A percentile compares a stretch with the other conserved stretches of the same genome.
Conservation (phyloP, 169 alveolate species). For the Cryptosporidium ryanae region DNA sequence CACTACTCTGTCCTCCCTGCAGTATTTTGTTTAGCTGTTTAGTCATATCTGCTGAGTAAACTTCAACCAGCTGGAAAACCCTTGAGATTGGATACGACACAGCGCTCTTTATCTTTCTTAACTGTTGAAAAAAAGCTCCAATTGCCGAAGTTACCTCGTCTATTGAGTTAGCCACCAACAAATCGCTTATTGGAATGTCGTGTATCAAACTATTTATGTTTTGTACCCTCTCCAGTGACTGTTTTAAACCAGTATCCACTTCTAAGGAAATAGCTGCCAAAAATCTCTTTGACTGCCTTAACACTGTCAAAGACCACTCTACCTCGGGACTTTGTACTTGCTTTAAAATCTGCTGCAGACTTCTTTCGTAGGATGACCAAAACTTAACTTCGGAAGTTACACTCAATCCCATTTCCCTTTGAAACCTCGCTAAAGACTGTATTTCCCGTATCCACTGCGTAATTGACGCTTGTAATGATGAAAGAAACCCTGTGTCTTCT, state of each 20-base stretch:
- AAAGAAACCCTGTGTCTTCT: slow-evolving; percentile 75
- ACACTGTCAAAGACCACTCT: slow-evolving; percentile 88
- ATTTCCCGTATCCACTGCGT: slow-evolving; percentile 86
- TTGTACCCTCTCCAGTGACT: slow-evolving; percentile 89
- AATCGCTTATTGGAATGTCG: slow-evolving; percentile 95
- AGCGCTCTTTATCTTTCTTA: slow-evolving; percentile 89
- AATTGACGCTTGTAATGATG: slow-evolving; percentile 81
- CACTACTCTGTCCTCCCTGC: slow-evolving; percentile 77
- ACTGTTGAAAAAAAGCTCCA: slow-evolving; percentile 89
- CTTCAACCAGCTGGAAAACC: slow-evolving; percentile 91
- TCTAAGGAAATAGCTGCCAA: slow-evolving; percentile 93
- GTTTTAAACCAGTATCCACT: slow-evolving; percentile 93
- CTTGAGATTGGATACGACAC: slow-evolving; percentile 90
- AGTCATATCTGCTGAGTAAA: slow-evolving; percentile 91
- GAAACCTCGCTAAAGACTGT: slow-evolving; percentile 83
- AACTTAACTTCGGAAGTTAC: slow-evolving; percentile 88
- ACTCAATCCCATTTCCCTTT: slow-evolving; percentile 81
- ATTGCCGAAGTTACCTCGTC: slow-evolving; percentile 90
- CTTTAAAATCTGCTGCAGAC: slow-evolving; percentile 84
- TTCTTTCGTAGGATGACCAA: slow-evolving; percentile 89
- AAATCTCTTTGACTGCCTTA: slow-evolving; percentile 89
- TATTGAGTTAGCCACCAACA: slow-evolving; percentile 91
- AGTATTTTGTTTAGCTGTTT: slow-evolving; percentile 85
- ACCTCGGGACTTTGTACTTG: slow-evolving; percentile 90
- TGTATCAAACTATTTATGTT: slow-evolving; percentile 90